These are phyloP conservation scores for Eucalyptus erythrocorys DNA, from an alignment of 345 rosid genomes.

Conservation along the genomic window DNA sequence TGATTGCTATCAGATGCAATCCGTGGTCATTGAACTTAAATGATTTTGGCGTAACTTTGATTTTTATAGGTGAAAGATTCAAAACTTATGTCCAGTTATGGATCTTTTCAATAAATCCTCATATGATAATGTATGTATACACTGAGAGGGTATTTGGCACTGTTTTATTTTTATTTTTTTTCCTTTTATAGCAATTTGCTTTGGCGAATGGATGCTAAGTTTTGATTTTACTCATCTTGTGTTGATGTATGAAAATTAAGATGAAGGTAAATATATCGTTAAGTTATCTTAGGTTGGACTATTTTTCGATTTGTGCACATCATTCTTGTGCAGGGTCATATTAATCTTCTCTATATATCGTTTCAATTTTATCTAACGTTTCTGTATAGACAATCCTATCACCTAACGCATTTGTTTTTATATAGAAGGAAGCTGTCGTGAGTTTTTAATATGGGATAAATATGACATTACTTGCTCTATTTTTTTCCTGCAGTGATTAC, in stretches of 20 bases:
- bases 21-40: neutral
- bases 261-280: neutral
- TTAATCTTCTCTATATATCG: neutral
- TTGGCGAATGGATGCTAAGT: neutral
- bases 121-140: neutral
- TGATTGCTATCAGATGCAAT: neutral
- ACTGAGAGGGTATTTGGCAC: neutral
- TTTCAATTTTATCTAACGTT: neutral
- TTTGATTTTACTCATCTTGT: neutral
- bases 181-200: neutral
- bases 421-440: neutral
- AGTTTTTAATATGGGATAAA: neutral
- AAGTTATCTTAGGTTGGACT: neutral
- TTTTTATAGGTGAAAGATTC: neutral
- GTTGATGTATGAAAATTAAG: neutral
- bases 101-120: neutral
- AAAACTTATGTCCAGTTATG: neutral
- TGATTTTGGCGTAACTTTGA: neutral
- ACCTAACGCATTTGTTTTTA: neutral
- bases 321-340: neutral
- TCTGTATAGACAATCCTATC: accelerated
- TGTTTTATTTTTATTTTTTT: neutral
- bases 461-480: neutral
- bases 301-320: neutral
- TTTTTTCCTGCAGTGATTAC: neutral